A percentile compares a stretch with the other conserved stretches of the same genome.
Evolutionary conservation across 148 eudicot species (phyloP).

Genomic region (Fallopia convolvulus): DNA sequence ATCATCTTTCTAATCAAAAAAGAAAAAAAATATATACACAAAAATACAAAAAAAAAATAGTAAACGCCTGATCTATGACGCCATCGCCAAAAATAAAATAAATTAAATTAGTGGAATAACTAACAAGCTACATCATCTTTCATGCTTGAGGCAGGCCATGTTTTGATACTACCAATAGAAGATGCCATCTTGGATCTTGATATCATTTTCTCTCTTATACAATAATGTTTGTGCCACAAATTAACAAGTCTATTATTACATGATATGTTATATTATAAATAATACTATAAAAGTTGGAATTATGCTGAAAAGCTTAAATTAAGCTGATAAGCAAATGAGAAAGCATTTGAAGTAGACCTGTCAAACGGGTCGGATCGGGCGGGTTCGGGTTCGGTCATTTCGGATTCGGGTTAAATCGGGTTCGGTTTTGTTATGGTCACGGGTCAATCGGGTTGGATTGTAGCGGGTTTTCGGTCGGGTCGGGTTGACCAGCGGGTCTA

Average conservation of each 20-base stretch:
- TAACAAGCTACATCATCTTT: not conserved
- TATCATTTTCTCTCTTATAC: not conserved
- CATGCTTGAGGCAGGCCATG: not conserved
- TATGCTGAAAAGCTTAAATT: not conserved
- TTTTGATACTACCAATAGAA: not conserved
- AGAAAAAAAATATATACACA: not conserved
- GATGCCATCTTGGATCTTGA: conserved; percentile 4
- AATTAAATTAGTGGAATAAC: no score
- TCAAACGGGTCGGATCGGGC: no score
- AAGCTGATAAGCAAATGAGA: not conserved
- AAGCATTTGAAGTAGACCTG: no score
- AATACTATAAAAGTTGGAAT: not conserved
- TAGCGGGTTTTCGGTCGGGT: no score
- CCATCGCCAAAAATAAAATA: not conserved
- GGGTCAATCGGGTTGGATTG: no score
- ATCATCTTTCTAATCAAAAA: not conserved
- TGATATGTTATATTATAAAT: not conserved
- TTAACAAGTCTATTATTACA: not conserved
- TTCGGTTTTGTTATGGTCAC: no score
- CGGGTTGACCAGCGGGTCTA: no score
- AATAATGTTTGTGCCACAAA: not conserved
- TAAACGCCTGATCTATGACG: conserved; percentile 5
- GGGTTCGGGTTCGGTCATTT: no score
- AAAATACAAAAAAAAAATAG: not conserved
- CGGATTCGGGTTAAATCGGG: no score